phyloP scores from a whole-genome alignment of 768 basidiomycete genomes.

The Suillus luteus region DNA sequence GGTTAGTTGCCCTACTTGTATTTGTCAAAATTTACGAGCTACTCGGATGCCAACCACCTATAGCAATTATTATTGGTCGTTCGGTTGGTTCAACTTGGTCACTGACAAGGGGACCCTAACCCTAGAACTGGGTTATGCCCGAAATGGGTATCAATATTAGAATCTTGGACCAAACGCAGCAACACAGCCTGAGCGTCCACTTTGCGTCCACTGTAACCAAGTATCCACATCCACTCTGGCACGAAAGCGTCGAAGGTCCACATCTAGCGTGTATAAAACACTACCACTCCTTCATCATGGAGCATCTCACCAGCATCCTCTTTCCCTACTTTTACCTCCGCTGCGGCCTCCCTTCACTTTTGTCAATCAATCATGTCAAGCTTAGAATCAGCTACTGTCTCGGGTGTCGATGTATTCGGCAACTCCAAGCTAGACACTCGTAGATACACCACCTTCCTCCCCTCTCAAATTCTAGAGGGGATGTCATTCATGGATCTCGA shows the following conservation, averaged over 20 bases:
- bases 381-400: not conserved
- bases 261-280: not conserved
- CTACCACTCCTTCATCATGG: not conserved
- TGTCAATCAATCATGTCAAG: not conserved
- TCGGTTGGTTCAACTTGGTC: too few relatives aligned
- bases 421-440: constrained; percentile 23
- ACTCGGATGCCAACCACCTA: too few relatives aligned
- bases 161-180: not conserved
- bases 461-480: constrained; percentile 14
- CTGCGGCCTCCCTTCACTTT: not conserved
- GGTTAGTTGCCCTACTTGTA: constrained; percentile 17
- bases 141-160: not conserved
- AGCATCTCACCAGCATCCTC: not conserved
- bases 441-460: constrained; percentile 28
- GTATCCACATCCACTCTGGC: not conserved
- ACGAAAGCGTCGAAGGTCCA: constrained; percentile 6
- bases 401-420: not conserved
- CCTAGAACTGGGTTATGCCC: not conserved
- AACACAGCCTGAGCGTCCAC: not conserved
- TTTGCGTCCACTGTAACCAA: not conserved
- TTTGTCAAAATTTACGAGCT: constrained; percentile 10
- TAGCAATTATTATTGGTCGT: too few relatives aligned
- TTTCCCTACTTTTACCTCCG: not conserved
- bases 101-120: too few relatives aligned
- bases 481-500: constrained; percentile 13